Conservation (phyloP, 768 basidiomycete genomes). For the Ephemerocybe angulata region DNA sequence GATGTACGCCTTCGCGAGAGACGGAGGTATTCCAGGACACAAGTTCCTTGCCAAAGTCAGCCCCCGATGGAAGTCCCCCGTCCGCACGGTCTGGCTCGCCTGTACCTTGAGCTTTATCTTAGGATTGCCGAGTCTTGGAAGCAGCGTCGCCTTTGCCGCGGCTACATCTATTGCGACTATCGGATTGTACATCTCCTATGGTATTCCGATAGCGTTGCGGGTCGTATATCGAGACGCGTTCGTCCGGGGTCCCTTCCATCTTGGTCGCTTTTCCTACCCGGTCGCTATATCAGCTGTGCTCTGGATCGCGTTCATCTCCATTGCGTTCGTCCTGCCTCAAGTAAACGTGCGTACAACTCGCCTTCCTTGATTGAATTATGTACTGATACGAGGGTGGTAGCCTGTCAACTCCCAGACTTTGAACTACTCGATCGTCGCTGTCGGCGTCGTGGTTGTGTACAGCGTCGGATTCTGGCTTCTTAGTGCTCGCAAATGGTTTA, state of each 20-base stretch:
- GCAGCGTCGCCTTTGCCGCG: conserved; percentile 63
- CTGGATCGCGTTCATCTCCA: conserved; percentile 72
- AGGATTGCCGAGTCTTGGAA: conserved; percentile 70
- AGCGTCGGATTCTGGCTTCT: conserved; percentile 67
- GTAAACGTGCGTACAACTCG: conserved; percentile 42
- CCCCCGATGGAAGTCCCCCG: conserved; percentile 54
- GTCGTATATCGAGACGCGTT: conserved; percentile 59
- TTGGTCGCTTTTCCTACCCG: conserved; percentile 60
- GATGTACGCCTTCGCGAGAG: conserved; percentile 80
- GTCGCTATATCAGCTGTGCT: conserved; percentile 51
- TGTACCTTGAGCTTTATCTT: conserved; percentile 74
- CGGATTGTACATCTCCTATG: conserved; percentile 74
- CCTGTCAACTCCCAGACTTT: conserved; percentile 69
- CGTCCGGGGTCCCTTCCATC: conserved; percentile 68
- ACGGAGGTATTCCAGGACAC: conserved; percentile 69
- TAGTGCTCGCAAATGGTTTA: conserved; percentile 71
- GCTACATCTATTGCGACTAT: conserved; percentile 67
- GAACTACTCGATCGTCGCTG: conserved; percentile 74
- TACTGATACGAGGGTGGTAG: conserved; percentile 21
- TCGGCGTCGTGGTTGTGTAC: conserved; percentile 66
- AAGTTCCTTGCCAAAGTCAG: conserved; percentile 65
- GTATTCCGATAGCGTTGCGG: conserved; percentile 68
- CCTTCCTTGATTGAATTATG: background rate
- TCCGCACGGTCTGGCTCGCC: conserved; percentile 78
- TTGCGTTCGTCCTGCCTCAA: conserved; percentile 71